Conservation (phyloP, 305 asterid genomes). For the Fraxinus sp. region DNA sequence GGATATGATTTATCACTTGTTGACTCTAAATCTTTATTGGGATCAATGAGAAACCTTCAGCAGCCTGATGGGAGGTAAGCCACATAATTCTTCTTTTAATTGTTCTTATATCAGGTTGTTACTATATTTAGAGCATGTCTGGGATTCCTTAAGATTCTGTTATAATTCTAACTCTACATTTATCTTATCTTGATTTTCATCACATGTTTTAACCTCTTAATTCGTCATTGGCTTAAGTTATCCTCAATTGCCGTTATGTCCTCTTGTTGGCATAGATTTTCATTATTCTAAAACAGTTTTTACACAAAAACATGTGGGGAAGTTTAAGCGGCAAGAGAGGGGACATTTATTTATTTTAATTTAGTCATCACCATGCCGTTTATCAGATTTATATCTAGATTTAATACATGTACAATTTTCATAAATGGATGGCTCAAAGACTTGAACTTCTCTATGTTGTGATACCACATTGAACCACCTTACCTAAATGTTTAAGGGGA, state of each 20-base stretch:
- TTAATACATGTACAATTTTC: background rate
- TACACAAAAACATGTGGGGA: background rate
- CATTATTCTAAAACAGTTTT: background rate
- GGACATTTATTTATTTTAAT: background rate
- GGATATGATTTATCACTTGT: conserved; percentile 74
- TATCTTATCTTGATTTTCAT: background rate
- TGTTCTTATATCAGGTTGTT: conserved; percentile 5
- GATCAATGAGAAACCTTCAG: conserved; percentile 87
- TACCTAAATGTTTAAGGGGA: background rate
- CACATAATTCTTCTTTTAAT: background rate
- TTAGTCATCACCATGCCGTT: background rate
- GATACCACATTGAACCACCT: background rate
- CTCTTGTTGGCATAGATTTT: background rate
- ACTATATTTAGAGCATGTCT: background rate
- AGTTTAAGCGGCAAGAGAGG: background rate
- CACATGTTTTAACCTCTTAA: background rate
- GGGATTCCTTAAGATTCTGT: no score
- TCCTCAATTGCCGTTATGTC: background rate
- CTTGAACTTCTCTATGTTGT: background rate
- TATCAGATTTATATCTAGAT: background rate
- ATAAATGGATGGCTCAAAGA: background rate
- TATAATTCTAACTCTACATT: no score
- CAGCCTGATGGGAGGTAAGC: conserved; percentile 82
- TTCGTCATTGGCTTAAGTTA: background rate
- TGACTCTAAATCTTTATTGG: conserved; percentile 46